These are phyloP conservation scores for Daldinia bambusicola DNA, from an alignment of 495 filamentous ascomycete species.

Conservation along the genomic window DNA sequence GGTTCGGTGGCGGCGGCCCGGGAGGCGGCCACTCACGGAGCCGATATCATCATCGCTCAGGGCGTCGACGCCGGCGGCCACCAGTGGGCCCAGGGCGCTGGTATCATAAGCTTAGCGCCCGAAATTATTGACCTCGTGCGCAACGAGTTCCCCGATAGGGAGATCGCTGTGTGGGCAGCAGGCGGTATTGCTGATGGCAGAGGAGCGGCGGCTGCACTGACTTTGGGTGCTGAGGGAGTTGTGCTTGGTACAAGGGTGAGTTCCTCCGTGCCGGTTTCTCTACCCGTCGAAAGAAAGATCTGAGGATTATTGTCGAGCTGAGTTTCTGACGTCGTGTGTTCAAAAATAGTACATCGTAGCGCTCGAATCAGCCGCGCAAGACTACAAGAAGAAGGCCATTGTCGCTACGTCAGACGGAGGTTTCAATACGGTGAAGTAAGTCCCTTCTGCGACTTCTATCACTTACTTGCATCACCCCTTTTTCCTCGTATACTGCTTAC, in stretches of 20 bases:
- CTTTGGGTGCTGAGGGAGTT: constrained; percentile 71
- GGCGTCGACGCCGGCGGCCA: constrained; percentile 82
- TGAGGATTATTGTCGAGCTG: background rate
- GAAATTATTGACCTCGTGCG: constrained; percentile 63
- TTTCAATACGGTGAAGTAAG: constrained; percentile 66
- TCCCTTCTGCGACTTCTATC: background rate
- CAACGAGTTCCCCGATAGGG: constrained; percentile 46
- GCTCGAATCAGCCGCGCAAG: constrained; percentile 67
- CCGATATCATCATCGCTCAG: constrained; percentile 77
- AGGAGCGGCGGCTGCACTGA: constrained; percentile 70
- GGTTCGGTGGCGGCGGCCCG: constrained; percentile 68
- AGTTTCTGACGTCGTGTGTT: constrained; percentile 10
- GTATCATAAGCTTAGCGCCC: constrained; percentile 60
- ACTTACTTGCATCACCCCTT: background rate
- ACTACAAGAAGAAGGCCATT: constrained; percentile 70
- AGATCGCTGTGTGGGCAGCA: constrained; percentile 72
- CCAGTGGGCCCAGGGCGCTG: constrained; percentile 66
- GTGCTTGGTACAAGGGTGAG: constrained; percentile 75
- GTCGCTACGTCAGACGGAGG: constrained; percentile 72
- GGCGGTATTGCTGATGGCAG: constrained; percentile 78
- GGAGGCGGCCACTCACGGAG: constrained; percentile 53
- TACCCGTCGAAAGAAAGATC: background rate
- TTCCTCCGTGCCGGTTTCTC: constrained; percentile 4
- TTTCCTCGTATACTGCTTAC: background rate
- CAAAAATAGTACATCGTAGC: constrained; percentile 65